Conservation (phyloP, 108 stramenopile species). For the Skeletonema costatum region DNA sequence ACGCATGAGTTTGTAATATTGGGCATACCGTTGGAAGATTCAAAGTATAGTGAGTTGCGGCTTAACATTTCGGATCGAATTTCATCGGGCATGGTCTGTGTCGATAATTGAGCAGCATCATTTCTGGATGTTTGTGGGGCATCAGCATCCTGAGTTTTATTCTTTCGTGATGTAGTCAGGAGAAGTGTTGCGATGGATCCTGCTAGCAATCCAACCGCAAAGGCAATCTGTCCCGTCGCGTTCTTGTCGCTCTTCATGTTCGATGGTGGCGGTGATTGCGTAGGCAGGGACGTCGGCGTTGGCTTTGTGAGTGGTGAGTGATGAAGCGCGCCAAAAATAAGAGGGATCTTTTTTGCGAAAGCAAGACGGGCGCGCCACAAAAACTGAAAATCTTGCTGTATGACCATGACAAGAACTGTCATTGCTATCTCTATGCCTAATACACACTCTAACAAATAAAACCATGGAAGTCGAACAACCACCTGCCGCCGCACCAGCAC, state of each 20-base stretch:
- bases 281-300: no score
- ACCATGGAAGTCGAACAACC: conserved; percentile 3
- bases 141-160: background rate
- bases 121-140: background rate
- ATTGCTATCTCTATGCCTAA: background rate
- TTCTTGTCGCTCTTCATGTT: background rate
- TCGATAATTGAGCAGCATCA: background rate
- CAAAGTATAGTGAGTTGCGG: conserved; percentile 88
- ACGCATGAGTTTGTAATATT: conserved; percentile 49
- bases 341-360: background rate
- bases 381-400: background rate
- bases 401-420: background rate
- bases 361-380: background rate
- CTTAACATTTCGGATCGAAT: conserved; percentile 94
- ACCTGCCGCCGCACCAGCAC: background rate
- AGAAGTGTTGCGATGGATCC: conserved; percentile 24
- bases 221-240: conserved; percentile 5
- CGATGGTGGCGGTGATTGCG: background rate
- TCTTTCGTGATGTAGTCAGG: conserved; percentile 3
- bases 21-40: conserved; percentile 25
- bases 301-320: no score
- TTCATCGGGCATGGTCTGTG: conserved; percentile 40
- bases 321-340: no score
- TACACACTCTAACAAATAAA: background rate
- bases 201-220: conserved; percentile 30